Evolutionary conservation across 495 filamentous ascomycete genomes (phyloP).

Genomic region (Trichoderma virens): DNA sequence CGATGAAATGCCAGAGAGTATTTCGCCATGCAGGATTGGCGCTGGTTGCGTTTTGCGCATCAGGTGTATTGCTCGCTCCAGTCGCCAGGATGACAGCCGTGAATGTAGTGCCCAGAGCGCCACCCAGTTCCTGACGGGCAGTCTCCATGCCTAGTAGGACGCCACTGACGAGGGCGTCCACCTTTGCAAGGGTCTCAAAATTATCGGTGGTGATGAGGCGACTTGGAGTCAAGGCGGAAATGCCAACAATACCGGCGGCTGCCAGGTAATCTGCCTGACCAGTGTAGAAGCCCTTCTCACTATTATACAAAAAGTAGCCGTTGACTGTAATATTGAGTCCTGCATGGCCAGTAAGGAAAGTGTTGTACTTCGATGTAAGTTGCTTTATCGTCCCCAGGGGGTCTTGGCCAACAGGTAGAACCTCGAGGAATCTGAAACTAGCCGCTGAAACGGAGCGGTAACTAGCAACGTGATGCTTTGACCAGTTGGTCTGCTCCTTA

Average conservation of each 20-base stretch:
- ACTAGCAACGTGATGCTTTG: not conserved
- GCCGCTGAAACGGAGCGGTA: not conserved
- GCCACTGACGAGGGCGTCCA: not conserved
- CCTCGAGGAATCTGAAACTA: not conserved
- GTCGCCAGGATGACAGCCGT: not conserved
- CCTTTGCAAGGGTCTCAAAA: not conserved
- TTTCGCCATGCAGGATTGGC: slow-evolving; percentile 50
- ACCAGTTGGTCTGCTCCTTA: not conserved
- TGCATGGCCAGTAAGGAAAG: not conserved
- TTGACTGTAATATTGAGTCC: not conserved
- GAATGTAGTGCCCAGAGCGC: not conserved
- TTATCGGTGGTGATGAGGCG: not conserved
- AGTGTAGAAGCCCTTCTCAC: not conserved
- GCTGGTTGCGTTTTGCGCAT: not conserved
- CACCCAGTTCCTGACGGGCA: not conserved
- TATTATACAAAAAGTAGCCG: not conserved
- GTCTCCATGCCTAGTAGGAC: not conserved
- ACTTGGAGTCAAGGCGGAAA: not conserved
- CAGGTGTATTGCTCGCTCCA: not conserved
- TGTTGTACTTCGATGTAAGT: not conserved
- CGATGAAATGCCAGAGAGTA: slow-evolving; percentile 38
- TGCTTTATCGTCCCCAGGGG: not conserved
- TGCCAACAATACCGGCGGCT: not conserved
- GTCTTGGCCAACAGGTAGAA: not conserved
- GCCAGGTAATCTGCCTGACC: not conserved